Evolutionary conservation across 2,329 filamentous ascomycete genomes (phyloP).

Genomic region (Pezicula neosporulosa): DNA sequence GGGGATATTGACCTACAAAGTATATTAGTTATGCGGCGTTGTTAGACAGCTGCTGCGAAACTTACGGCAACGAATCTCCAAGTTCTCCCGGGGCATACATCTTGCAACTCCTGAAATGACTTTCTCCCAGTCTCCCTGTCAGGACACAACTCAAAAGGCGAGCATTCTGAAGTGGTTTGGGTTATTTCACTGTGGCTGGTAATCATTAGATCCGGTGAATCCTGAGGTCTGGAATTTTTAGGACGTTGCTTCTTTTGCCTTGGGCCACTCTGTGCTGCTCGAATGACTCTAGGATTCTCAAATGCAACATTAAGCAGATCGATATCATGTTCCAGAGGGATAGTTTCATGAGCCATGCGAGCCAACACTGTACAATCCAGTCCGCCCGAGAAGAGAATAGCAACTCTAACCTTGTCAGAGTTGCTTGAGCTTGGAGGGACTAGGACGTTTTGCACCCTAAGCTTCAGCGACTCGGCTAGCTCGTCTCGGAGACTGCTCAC

Average conservation of each 20-base stretch:
- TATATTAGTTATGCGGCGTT: slow-evolving; percentile 11
- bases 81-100: slow-evolving; percentile 62
- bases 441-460: slow-evolving; percentile 65
- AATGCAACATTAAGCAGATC: slow-evolving; percentile 96
- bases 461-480: slow-evolving; percentile 57
- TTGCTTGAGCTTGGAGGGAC: slow-evolving; percentile 39
- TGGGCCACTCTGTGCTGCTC: slow-evolving; percentile 41
- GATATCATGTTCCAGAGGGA: slow-evolving; percentile 66
- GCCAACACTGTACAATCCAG: slow-evolving; percentile 90
- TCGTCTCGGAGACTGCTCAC: slow-evolving; percentile 50
- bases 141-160: slow-evolving; percentile 77
- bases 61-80: slow-evolving; percentile 81
- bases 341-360: slow-evolving; percentile 71
- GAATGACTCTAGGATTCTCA: slow-evolving; percentile 79
- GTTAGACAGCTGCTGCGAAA: slow-evolving; percentile 8
- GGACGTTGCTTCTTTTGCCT: slow-evolving; percentile 21
- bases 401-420: slow-evolving; percentile 51
- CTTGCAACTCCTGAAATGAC: slow-evolving; percentile 71
- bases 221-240: slow-evolving; percentile 8
- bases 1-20: slow-evolving; percentile 67
- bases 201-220: background rate
- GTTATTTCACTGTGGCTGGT: slow-evolving; percentile 13
- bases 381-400: slow-evolving; percentile 89
- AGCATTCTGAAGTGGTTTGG: slow-evolving; percentile 8
- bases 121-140: slow-evolving; percentile 84